Base-by-base conservation (phyloP, 2,329 filamentous ascomycete species). In the Xylaria sp. region DNA sequence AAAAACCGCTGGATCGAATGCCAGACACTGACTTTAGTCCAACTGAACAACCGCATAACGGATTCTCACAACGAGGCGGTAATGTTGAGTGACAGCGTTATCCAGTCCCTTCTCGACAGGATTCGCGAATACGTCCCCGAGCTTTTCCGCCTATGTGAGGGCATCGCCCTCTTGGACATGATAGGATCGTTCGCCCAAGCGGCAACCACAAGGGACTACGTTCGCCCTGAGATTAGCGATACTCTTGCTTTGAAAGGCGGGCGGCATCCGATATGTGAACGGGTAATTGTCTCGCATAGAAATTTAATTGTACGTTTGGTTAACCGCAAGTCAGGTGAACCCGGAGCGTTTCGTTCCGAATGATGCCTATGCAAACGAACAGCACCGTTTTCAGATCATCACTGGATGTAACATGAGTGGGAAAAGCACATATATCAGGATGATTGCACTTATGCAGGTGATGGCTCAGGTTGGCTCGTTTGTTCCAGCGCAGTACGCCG, bases 351-450 rank as follows among this genome's bases (percentile, higher is more conserved):
- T 90, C 70, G 79, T 97, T 2, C 90, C 94, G 0, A 97, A 97
- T 64, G 92, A 97, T 69, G 90, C 92, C 34, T 97, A 92, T 68
- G 88, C 91, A 2, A 89, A 87, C 0, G 82, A 88, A 39, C 86
- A 93, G 61, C 86, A 86, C 42, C 85, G 92, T 1, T 96, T 97
- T 68, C 92, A 97, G 65, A 89, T 97, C 62, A 87, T 99, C 63
- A 97, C 93, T 0, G 93, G 94, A 2, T 95, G 91, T 72, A 99
- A 99, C 68, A 99, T 99, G 94, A 96, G 91, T 67, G 94, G 92
- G 0, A 99, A 97, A 73, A 96, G 90, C 64, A 99, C 92, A 0
- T 97, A 97, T 69, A 96, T 97, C 63, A 86, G 91, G 54, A 88
- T 89, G 1, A 80, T 96, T 23, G 90, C 93, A 0, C 77, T 99